Evolutionary conservation across 176 grass and related monocot genomes (phyloP).

Genomic region (Aegilops longissima): DNA sequence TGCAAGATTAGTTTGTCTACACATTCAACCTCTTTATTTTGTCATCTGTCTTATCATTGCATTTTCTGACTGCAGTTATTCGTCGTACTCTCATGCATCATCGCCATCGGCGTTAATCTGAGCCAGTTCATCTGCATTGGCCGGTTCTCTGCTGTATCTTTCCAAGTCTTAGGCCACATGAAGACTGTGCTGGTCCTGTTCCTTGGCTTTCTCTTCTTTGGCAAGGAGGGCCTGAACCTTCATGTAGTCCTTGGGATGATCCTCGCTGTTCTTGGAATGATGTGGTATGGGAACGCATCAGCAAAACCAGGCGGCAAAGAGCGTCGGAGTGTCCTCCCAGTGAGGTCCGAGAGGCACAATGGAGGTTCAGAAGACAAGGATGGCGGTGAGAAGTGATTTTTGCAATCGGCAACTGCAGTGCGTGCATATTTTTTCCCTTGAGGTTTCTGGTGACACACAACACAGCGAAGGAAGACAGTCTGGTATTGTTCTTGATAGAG

Average conservation of each 20-base stretch:
- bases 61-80: constrained; percentile 53
- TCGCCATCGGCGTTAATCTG: constrained; percentile 83
- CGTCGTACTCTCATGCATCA: constrained; percentile 66
- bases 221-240: constrained; percentile 77
- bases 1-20: neutral
- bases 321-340: constrained; percentile 35
- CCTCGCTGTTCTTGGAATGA: constrained; percentile 78
- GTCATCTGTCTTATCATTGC: neutral
- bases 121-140: constrained; percentile 99
- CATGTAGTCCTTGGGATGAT: constrained; percentile 86
- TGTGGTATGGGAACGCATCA: constrained; percentile 87
- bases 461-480: neutral
- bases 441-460: constrained; percentile 27
- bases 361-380: constrained; percentile 39
- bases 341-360: constrained; percentile 46
- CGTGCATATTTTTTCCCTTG: neutral
- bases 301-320: constrained; percentile 86
- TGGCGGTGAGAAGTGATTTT: constrained; percentile 29
- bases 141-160: constrained; percentile 81
- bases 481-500: constrained; percentile 15
- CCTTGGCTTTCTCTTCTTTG: constrained; percentile 87
- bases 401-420: neutral
- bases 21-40: neutral
- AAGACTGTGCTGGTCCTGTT: constrained; percentile 88
- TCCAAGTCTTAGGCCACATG: constrained; percentile 96